These are phyloP conservation scores for Multifurca ochricompacta DNA, from an alignment of 768 basidiomycete species.

Conservation along the genomic window DNA sequence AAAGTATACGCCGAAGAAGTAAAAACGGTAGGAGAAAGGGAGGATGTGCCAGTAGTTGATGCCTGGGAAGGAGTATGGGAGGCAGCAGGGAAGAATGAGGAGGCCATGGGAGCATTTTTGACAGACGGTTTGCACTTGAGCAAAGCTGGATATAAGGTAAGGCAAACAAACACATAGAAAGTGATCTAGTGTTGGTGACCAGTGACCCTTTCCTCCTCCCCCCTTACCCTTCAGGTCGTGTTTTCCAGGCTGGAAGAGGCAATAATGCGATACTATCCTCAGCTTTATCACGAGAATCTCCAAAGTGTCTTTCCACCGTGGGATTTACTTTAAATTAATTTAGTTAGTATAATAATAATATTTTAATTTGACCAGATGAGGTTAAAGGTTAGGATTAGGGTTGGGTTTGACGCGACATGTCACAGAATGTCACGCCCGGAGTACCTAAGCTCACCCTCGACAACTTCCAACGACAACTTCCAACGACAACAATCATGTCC, in stretches of 20 bases:
- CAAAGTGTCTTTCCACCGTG: constrained; percentile 52
- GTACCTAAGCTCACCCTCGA: too few species aligned
- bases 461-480: too few species aligned
- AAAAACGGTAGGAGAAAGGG: constrained; percentile 46
- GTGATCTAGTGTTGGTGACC: too few species aligned
- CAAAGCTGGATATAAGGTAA: constrained; percentile 62
- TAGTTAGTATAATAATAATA: too few species aligned
- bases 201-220: too few species aligned
- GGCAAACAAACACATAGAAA: constrained; percentile 19
- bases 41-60: constrained; percentile 59
- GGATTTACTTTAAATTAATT: too few species aligned
- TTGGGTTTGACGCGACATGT: neutral
- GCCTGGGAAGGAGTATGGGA: constrained; percentile 68
- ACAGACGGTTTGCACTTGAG: constrained; percentile 79
- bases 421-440: constrained; percentile 1
- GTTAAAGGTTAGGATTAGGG: neutral
- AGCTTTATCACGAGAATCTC: constrained; percentile 59
- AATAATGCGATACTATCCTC: constrained; percentile 53
- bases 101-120: constrained; percentile 43
- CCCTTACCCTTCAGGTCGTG: too few species aligned
- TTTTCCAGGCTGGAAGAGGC: constrained; percentile 54
- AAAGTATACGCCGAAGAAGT: constrained; percentile 66
- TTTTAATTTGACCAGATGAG: too few species aligned
- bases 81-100: constrained; percentile 57
- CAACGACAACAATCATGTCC: too few species aligned